Evolutionary conservation across 1,284 basidiomycete species (phyloP), one percentile per base, ranked within the genome.

Genomic region (Bjerkandera adusta): DNA sequence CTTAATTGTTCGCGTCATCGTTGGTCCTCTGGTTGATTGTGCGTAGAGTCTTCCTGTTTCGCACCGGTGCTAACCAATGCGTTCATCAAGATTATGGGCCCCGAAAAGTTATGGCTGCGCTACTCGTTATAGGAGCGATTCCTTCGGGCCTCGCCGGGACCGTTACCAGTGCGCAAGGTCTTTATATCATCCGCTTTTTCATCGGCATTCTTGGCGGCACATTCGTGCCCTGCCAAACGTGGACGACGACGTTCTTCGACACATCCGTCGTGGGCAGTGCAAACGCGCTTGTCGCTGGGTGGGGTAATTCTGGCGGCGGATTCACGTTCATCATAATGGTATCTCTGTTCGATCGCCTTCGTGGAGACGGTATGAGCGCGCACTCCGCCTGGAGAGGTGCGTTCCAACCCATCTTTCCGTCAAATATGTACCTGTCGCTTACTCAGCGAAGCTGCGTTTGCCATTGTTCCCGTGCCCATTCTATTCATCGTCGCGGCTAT

Each of bases 101-200:
- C 0, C 67, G 83, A 15, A 76, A 77, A 49, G 75, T 82, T 18
- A 83, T 86, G 77, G 81, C 78, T 5, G 62, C 54, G 1, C 61
- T 85, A 15, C 72, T 86, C 18, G 57, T 82, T 38, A 50, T 80
- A 0, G 82, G 83, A 4, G 79, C 82, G 1, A 77, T 86, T 32
- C 83, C 83, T 1, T 81, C 78, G 1, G 83, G 78, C 1, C 62
- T 84, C 5, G 81, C 81, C 0, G 81, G 81, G 3, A 76, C 77
- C 0, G 69, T 73, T 4, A 61, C 63, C 35, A 70, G 57, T 42
- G 73, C 71, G 1, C 37, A 51, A 1, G 72, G 74, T 0, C 69
- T 85, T 2, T 77, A 81, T 51, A 63, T 63, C 5, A 57, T 79
- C 13, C 66, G 79, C 3, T 79, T 79, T 63, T 75, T 78, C 58